Conservation (phyloP, 129 eudicot genomes). For the Solidago caesia region DNA sequence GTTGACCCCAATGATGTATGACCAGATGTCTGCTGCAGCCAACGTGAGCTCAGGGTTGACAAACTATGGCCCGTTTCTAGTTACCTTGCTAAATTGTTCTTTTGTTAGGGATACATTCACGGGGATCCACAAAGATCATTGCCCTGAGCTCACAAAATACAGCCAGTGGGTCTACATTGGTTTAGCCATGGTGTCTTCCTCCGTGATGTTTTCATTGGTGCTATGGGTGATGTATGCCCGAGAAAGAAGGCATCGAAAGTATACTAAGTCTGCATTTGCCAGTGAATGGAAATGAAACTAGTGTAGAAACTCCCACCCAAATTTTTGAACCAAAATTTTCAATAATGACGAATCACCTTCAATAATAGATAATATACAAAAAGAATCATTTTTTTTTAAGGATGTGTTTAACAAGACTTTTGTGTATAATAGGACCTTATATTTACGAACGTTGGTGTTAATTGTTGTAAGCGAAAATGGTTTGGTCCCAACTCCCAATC, state of each 20-base stretch:
- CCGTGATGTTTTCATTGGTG: constrained; percentile 67
- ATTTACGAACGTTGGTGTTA: no score
- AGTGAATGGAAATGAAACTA: neutral
- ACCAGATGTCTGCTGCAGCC: constrained; percentile 61
- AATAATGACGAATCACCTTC: neutral
- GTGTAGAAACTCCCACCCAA: neutral
- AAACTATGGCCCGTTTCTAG: constrained; percentile 58
- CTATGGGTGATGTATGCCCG: constrained; percentile 79
- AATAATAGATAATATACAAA: no score
- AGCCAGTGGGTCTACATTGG: constrained; percentile 73
- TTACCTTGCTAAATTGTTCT: constrained; percentile 49
- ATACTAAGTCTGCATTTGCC: constrained; percentile 42
- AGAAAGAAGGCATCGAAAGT: constrained; percentile 73
- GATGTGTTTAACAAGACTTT: neutral
- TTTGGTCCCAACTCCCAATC: no score
- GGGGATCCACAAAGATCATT: constrained; percentile 44
- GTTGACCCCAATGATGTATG: constrained; percentile 65
- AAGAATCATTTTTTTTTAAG: no score
- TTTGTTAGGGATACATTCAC: constrained; percentile 61
- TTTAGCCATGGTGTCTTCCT: constrained; percentile 53
- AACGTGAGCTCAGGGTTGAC: constrained; percentile 69
- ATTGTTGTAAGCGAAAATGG: no score
- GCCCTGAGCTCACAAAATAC: constrained; percentile 52
- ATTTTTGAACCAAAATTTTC: no score
- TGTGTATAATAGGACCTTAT: no score